phyloP scores from a whole-genome alignment of 306 rosid genomes.

The Fagus sylvatica region DNA sequence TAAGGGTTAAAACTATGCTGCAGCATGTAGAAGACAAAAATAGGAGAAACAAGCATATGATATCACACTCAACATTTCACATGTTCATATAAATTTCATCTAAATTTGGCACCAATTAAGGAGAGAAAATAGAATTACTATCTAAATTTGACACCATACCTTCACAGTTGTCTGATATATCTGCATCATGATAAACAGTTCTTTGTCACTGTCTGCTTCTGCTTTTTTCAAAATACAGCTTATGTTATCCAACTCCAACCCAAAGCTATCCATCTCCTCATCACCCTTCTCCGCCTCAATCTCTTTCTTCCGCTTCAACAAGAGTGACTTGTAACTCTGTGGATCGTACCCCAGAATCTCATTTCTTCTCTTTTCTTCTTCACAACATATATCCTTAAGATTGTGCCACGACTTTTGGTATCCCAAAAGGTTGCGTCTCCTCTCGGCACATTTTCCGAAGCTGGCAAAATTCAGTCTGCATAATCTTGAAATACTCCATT shows the following conservation, averaged over 20 bases:
- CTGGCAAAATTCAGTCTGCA: neutral
- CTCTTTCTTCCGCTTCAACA: neutral
- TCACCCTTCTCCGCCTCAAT: neutral
- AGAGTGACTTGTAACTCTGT: neutral
- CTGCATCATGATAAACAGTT: neutral
- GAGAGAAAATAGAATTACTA: too few species aligned
- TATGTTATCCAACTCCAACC: neutral
- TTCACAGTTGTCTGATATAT: neutral
- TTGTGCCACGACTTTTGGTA: neutral
- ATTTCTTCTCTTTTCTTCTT: neutral
- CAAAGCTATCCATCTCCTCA: neutral
- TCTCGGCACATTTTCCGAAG: neutral
- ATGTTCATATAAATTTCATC: too few species aligned
- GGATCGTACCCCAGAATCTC: neutral
- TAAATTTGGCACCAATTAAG: too few species aligned
- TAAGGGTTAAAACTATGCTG: too few species aligned
- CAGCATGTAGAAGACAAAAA: too few species aligned
- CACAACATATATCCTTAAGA: neutral
- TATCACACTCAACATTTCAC: too few species aligned
- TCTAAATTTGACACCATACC: too few species aligned
- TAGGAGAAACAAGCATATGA: too few species aligned
- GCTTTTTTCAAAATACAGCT: neutral
- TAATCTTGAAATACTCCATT: neutral
- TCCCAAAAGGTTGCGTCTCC: neutral
- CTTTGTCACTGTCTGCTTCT: neutral